A percentile compares a stretch with the other conserved stretches of the same genome.
These are phyloP conservation scores for Nissolia schottii DNA, from an alignment of 306 rosid species.

Conservation along the genomic window DNA sequence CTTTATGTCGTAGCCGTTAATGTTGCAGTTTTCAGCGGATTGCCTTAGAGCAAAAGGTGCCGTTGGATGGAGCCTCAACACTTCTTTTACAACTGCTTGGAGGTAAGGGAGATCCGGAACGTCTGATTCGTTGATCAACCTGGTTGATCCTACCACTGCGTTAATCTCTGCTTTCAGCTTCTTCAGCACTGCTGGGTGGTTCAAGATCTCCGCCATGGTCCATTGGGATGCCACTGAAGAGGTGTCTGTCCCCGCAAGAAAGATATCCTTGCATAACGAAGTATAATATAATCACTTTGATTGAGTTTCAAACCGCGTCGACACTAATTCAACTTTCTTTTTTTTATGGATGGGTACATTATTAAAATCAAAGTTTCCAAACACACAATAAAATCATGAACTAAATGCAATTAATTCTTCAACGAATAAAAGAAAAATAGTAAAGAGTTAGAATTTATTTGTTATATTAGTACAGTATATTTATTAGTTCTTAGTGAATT, in stretches of 20 bases:
- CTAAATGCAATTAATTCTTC: neutral
- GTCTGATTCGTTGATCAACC: conserved; percentile 37
- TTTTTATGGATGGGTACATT: neutral
- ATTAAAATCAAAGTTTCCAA: neutral
- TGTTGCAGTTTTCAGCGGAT: conserved; percentile 22
- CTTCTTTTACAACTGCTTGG: conserved; percentile 39
- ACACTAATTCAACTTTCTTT: too few species aligned
- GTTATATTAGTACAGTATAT: too few species aligned
- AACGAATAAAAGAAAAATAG: neutral
- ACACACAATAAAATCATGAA: neutral
- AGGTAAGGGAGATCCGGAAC: conserved; percentile 35
- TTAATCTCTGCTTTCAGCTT: conserved; percentile 39
- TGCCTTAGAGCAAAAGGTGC: conserved; percentile 36
- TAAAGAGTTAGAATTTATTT: too few species aligned
- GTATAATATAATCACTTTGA: neutral
- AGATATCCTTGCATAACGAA: conserved; percentile 33
- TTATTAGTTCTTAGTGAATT: too few species aligned
- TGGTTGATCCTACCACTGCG: conserved; percentile 24
- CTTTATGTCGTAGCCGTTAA: conserved; percentile 39
- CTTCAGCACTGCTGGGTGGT: conserved; percentile 17
- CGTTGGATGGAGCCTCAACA: conserved; percentile 40
- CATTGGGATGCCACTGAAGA: conserved; percentile 38
- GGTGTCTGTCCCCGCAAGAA: conserved; percentile 48
- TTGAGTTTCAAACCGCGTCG: neutral
- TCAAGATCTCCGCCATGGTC: conserved; percentile 46